Evolutionary conservation across 2,329 filamentous ascomycete species (phyloP).

Genomic region (Didymella pomorum): DNA sequence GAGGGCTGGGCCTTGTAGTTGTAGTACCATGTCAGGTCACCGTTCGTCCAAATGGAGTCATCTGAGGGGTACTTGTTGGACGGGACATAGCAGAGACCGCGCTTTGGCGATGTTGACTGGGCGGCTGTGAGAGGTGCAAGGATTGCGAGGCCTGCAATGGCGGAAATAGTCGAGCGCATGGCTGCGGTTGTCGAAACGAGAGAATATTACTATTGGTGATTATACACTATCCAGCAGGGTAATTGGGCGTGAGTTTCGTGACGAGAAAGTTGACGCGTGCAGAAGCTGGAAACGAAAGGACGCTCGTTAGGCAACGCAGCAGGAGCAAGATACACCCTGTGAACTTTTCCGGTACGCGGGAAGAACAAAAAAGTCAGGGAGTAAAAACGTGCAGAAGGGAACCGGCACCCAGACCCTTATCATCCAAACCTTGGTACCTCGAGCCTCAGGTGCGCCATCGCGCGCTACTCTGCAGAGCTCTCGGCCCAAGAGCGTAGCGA

Average conservation of each 20-base stretch:
- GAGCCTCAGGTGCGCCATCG: conserved; percentile 18
- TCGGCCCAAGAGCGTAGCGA: conserved; percentile 13
- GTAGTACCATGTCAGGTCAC: conserved; percentile 82
- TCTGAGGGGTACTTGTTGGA: conserved; percentile 65
- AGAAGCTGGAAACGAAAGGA: conserved; percentile 14
- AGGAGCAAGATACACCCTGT: conserved; percentile 5
- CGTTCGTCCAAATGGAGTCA: conserved; percentile 69
- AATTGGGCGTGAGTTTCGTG: background rate
- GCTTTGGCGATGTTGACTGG: conserved; percentile 63
- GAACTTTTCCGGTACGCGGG: background rate
- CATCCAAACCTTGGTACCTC: conserved; percentile 4
- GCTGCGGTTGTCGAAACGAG: background rate
- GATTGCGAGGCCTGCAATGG: conserved; percentile 12
- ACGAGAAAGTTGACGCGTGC: background rate
- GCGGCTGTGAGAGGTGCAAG: conserved; percentile 20
- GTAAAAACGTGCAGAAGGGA: background rate
- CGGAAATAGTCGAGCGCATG: conserved; percentile 18
- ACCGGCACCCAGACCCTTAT: conserved; percentile 16
- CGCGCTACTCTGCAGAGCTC: conserved; percentile 11
- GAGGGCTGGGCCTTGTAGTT: conserved; percentile 73
- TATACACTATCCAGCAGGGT: background rate
- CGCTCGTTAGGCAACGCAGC: conserved; percentile 17
- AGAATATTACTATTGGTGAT: background rate
- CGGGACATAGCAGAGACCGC: conserved; percentile 75
- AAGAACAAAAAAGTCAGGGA: conserved; percentile 4